Evolutionary conservation across 2,329 filamentous ascomycete genomes (phyloP).

Genomic region (Elsinoe necatrix): DNA sequence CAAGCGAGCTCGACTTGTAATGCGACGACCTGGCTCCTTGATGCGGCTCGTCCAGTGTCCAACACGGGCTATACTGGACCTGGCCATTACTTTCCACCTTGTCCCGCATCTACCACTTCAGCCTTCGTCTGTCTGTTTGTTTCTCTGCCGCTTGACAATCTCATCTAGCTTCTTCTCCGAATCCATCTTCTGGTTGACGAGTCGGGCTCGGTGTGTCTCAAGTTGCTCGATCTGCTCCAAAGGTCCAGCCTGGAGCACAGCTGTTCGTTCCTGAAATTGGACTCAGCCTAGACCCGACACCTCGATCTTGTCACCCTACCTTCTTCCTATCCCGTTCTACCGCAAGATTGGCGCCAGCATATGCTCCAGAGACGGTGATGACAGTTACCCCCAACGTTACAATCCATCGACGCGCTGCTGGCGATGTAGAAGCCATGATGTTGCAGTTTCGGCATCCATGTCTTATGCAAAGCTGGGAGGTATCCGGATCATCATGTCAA

Average conservation of each 20-base stretch:
- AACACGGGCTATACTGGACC: no score
- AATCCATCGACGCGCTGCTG: slow-evolving; percentile 40
- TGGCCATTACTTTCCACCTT: slow-evolving; percentile 1
- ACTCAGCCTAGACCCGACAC: no score
- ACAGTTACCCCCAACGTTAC: slow-evolving; percentile 48
- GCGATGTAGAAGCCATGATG: slow-evolving; percentile 21
- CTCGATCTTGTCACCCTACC: slow-evolving; percentile 31
- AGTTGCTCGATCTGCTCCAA: slow-evolving; percentile 50
- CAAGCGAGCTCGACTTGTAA: no score
- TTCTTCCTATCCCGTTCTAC: slow-evolving; percentile 43
- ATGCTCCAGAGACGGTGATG: slow-evolving; percentile 49
- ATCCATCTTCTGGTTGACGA: slow-evolving; percentile 44
- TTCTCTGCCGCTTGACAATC: slow-evolving; percentile 30
- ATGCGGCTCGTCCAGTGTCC: no score
- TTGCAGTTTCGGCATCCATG: not conserved
- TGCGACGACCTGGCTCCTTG: no score
- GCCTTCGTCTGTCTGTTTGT: slow-evolving; percentile 19
- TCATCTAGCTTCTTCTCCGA: slow-evolving; percentile 51
- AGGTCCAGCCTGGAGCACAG: slow-evolving; percentile 40
- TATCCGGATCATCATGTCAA: not conserved
- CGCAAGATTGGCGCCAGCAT: slow-evolving; percentile 54
- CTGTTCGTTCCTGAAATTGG: slow-evolving; percentile 31
- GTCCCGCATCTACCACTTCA: not conserved
- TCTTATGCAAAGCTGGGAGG: not conserved
- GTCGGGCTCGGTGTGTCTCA: slow-evolving; percentile 40